Base-by-base conservation (phyloP, 371 early-diverging fungal species). In the Dentiscutata heterogama region DNA sequence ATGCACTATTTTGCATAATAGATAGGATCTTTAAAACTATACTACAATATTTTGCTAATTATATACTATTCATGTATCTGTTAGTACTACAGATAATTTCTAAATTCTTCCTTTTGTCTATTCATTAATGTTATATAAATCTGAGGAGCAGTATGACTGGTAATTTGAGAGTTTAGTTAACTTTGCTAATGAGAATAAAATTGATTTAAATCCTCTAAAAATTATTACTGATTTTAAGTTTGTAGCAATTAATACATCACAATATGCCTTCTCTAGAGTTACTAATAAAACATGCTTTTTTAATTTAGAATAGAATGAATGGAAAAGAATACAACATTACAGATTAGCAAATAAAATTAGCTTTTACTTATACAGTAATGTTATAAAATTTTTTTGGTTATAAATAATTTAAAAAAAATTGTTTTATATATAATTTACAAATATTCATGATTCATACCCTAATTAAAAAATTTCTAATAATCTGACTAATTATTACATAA, bases 51-150 rank as follows among this genome's bases (percentile, higher is more conserved):
- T 39, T 22, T 54, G 56, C 25, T 6, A 74, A 56, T 53, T 74
- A 74, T 74, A 74, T 29, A 74, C 56, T 13, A 74, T 74, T 0
- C 56, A 74, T 29, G 2, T 27, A 25, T 11, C 54, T 53, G 25
- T 74, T 27, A 29, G 8, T 53, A 11, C 14, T 27, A 14, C 3
- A 31, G 27, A 74, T 68, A 74, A 74, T 14, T 74, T 27, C 16
- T 25, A 22, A 53, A 54, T 56, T 29, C 35, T 68, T 18, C 20
- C 18, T 3, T 68, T 68, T 6, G 42, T 42, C 39, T 68, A 68
- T 39, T 16, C 11, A 10, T 18, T 68, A 31, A 68, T 68, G 20
- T 18, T 2, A 27, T 3, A 35, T 35, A 42, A 39, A 39, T 68
- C 31, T 18, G 18, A 68, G 20, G 42, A 68, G 3, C 35, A 29